A percentile compares a stretch with the other conserved stretches of the same genome.
These are phyloP conservation scores for Microstegium vimineum DNA, from an alignment of 176 grass and related monocot genomes.

Conservation along the genomic window DNA sequence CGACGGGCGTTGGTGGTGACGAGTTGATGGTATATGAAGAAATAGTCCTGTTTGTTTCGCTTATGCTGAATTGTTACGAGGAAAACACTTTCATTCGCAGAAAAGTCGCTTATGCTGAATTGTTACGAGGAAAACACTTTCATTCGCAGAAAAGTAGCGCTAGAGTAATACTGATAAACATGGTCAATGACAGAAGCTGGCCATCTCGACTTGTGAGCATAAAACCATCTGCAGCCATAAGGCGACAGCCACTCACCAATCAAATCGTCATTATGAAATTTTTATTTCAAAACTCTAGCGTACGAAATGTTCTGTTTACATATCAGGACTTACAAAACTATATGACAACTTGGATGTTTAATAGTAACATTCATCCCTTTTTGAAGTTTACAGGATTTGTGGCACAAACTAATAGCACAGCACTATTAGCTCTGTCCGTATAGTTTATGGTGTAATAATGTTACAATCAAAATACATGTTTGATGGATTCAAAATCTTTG, in stretches of 20 bases:
- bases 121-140: too few species aligned
- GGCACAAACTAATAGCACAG: background rate
- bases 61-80: too few species aligned
- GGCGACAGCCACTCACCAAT: background rate
- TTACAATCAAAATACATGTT: conserved; percentile 12
- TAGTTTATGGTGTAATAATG: conserved; percentile 27
- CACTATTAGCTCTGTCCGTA: background rate
- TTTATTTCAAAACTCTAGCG: background rate
- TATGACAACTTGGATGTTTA: background rate
- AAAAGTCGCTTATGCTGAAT: too few species aligned
- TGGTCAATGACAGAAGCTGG: too few species aligned
- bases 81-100: too few species aligned
- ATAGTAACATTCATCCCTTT: background rate
- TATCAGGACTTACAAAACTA: background rate
- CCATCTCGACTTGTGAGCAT: too few species aligned
- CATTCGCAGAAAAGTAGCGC: too few species aligned
- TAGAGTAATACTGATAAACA: too few species aligned
- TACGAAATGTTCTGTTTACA: background rate
- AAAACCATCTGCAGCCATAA: background rate
- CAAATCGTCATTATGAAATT: background rate
- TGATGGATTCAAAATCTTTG: conserved; percentile 41
- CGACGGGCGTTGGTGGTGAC: too few species aligned
- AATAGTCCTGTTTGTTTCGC: too few species aligned
- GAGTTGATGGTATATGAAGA: too few species aligned
- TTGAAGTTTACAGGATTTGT: conserved; percentile 17